Evolutionary conservation across 139 green algal species (phyloP).

Genomic region (Dunaliella primolecta): DNA sequence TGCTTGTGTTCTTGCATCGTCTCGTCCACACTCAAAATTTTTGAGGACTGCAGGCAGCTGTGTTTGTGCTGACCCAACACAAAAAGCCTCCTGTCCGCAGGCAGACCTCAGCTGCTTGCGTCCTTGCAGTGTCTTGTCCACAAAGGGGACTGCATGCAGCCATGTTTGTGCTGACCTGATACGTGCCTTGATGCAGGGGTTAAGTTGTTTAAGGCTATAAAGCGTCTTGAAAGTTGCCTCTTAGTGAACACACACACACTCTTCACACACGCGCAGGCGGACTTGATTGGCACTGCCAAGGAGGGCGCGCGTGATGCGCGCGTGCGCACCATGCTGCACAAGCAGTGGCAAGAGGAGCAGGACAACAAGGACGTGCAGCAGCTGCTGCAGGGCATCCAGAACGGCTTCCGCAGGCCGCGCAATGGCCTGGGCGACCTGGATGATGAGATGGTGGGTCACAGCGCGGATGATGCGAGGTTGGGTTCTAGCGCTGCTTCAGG

Average conservation of each 20-base stretch:
- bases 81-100: no score
- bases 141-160: no score
- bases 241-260: neutral
- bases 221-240: no score
- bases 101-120: no score
- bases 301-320: constrained; percentile 5
- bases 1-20: no score
- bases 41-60: no score
- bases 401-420: constrained; percentile 15
- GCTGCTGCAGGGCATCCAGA: constrained; percentile 21
- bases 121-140: no score
- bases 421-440: neutral
- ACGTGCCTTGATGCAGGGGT: no score
- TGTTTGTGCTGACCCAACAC: no score
- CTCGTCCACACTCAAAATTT: no score
- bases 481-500: neutral
- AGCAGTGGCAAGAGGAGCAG: constrained; percentile 23
- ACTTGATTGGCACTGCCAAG: constrained; percentile 10
- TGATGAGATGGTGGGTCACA: neutral
- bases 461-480: neutral
- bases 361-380: constrained; percentile 10
- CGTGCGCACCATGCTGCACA: constrained; percentile 2
- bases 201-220: no score
- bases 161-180: no score
- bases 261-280: constrained; percentile 7